Percentiles rank a stretch among this genome's conserved stretches.
phyloP scores from a whole-genome alignment of 805 yeast species.

The Brettanomyces anomalus region DNA sequence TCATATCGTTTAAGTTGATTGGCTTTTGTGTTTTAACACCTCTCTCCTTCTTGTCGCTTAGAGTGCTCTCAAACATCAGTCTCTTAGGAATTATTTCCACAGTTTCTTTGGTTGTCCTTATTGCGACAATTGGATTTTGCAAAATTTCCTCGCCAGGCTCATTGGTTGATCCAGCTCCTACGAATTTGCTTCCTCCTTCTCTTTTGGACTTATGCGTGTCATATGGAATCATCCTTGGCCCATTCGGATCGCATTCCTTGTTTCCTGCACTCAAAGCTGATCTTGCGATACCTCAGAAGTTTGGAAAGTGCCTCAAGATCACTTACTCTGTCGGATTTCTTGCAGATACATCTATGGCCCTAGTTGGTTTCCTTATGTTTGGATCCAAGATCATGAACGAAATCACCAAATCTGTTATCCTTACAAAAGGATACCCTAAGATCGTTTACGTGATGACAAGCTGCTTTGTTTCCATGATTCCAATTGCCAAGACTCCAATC shows the following conservation, averaged over 20 bases:
- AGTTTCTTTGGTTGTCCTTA: constrained; percentile 36
- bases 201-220: constrained; percentile 35
- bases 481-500: constrained; percentile 79
- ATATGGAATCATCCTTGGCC: constrained; percentile 61
- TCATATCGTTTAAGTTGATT: constrained; percentile 51
- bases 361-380: constrained; percentile 71
- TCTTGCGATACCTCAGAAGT: constrained; percentile 64
- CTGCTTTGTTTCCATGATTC: constrained; percentile 65
- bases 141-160: constrained; percentile 45
- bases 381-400: constrained; percentile 63
- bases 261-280: constrained; percentile 72
- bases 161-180: constrained; percentile 36
- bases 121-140: constrained; percentile 37
- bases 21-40: constrained; percentile 72
- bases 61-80: constrained; percentile 45
- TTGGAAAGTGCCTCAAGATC: constrained; percentile 38
- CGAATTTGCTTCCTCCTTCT: constrained; percentile 32
- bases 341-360: constrained; percentile 54
- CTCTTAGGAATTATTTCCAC: constrained; percentile 51
- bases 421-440: constrained; percentile 58
- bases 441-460: constrained; percentile 51
- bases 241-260: constrained; percentile 80
- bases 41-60: constrained; percentile 56
- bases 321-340: constrained; percentile 51
- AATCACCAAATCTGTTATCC: constrained; percentile 65